phyloP scores from a whole-genome alignment of 495 filamentous ascomycete species.

The Glutinoglossum americanum region DNA sequence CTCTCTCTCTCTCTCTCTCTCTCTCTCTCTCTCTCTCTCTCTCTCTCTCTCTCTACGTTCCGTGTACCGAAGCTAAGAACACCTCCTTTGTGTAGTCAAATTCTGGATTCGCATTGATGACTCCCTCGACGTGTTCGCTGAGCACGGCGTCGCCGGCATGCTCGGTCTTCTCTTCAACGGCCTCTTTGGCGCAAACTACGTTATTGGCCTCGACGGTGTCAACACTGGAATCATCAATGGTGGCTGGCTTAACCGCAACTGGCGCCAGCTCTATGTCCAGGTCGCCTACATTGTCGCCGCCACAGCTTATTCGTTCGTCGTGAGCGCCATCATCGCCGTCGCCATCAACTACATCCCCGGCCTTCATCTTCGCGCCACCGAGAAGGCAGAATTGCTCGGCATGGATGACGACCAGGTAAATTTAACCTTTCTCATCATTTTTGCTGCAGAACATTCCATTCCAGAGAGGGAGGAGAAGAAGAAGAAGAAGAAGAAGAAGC shows the following conservation, averaged over 20 bases:
- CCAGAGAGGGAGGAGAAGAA: too few relatives aligned
- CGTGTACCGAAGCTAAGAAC: too few relatives aligned
- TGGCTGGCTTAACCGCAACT: slow-evolving; percentile 80
- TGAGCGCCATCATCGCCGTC: slow-evolving; percentile 67
- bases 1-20: too few relatives aligned
- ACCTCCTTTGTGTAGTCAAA: slow-evolving; percentile 72
- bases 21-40: too few relatives aligned
- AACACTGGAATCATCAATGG: slow-evolving; percentile 52
- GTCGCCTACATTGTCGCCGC: slow-evolving; percentile 68
- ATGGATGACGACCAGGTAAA: slow-evolving; percentile 88
- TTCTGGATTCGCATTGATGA: slow-evolving; percentile 91
- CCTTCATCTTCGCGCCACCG: slow-evolving; percentile 72
- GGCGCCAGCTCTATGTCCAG: slow-evolving; percentile 74
- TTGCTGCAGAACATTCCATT: too few relatives aligned
- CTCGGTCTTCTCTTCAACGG: slow-evolving; percentile 85
- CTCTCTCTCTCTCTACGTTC: too few relatives aligned
- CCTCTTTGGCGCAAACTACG: slow-evolving; percentile 68
- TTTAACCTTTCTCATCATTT: neutral
- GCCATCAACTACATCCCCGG: slow-evolving; percentile 74
- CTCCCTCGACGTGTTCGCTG: slow-evolving; percentile 92
- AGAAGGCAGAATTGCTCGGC: slow-evolving; percentile 91
- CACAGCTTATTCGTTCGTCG: slow-evolving; percentile 57
- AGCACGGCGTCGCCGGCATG: slow-evolving; percentile 90
- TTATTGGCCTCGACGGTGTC: slow-evolving; percentile 85
- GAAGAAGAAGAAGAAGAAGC: too few relatives aligned